Percentiles rank a stretch among this genome's conserved stretches.
Evolutionary conservation across 768 basidiomycete species (phyloP).

Genomic region (Kwoniella newhampshirensis): DNA sequence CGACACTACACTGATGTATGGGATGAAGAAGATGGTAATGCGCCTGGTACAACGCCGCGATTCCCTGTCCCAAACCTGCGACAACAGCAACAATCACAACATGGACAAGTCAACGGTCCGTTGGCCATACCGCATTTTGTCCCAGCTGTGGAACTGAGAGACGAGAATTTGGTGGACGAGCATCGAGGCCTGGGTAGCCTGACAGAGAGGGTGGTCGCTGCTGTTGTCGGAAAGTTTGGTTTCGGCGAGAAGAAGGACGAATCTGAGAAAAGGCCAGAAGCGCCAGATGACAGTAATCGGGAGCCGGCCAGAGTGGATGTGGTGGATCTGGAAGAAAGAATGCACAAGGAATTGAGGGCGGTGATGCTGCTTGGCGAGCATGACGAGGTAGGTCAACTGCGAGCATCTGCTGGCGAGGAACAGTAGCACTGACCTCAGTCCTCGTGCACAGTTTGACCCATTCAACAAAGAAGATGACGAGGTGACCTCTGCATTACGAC

Average conservation of each 20-base stretch:
- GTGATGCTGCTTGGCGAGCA: slow-evolving; percentile 57
- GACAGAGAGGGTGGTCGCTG: slow-evolving; percentile 66
- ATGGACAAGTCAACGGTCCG: slow-evolving; percentile 10
- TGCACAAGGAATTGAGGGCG: slow-evolving; percentile 55
- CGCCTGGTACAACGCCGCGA: slow-evolving; percentile 41
- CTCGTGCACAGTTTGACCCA: slow-evolving; percentile 55
- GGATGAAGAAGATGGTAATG: slow-evolving; percentile 77
- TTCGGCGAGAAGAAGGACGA: slow-evolving; percentile 19
- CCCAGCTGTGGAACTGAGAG: slow-evolving; percentile 64
- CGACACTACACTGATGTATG: slow-evolving; percentile 86
- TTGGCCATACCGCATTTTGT: slow-evolving; percentile 30
- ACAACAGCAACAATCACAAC: slow-evolving; percentile 14
- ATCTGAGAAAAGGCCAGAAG: slow-evolving; percentile 45
- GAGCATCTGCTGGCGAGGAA: not conserved
- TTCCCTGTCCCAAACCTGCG: slow-evolving; percentile 37
- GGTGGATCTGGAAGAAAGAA: slow-evolving; percentile 54
- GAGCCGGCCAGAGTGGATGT: slow-evolving; percentile 70
- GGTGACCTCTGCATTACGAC: slow-evolving; percentile 82
- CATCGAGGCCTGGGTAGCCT: slow-evolving; percentile 81
- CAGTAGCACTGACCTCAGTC: not conserved
- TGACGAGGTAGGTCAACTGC: slow-evolving; percentile 61
- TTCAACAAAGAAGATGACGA: slow-evolving; percentile 72
- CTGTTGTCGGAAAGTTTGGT: slow-evolving; percentile 27
- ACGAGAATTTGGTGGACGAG: slow-evolving; percentile 68
- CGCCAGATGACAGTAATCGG: slow-evolving; percentile 66